Base-by-base conservation (phyloP, 331 rosid genomes). In the Rosa hybrid region DNA sequence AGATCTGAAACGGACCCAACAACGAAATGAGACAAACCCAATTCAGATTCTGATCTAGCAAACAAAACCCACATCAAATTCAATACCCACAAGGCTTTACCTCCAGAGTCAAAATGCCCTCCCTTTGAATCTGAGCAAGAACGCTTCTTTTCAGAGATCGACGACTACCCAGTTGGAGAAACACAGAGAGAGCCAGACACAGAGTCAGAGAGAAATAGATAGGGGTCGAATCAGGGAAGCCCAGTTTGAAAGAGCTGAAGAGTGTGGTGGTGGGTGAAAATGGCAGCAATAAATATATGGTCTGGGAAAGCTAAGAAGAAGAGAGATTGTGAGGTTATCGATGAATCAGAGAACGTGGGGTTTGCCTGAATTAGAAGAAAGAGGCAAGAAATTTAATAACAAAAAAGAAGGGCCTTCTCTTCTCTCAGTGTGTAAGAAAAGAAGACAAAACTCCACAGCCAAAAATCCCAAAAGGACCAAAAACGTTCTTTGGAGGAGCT, bases 261-360 rank as follows among this genome's bases (percentile, higher is more conserved):
- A 30, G 53, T 49, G 64, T 45, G 49, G 74, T 50, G 74, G 41
- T 68, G 71, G 65, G 74, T 10, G 81, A 12, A n/a, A 63, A 64
- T 46, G 73, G 53, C 46, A 46, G 54, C 14, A 77, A 67, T 77
- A 77, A 77, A 77, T 50, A 65, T 30, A 34, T 18, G 21, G 80
- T 25, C 38, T 48, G 73, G 73, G 80, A 77, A 77, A 77, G 62
- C 73, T 46, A 62, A 21, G 56, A 75, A 57, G 64, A 63, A 65
- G 71, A 18, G 18, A 51, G 20, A 53, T 16, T 53, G 72, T 68
- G 72, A 49, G 72, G 50, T 68, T 9, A 16, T 44, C 51, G 70
- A 64, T 68, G 72, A 68, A 68, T 68, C 16, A 41, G 72, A 70
- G 80, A 48, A 77, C 72, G 72, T 77, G 72, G 62, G 44, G 16